Evolutionary conservation across 176 grass and related monocot species (phyloP).

Genomic region (Miscanthus lutarioriparius): DNA sequence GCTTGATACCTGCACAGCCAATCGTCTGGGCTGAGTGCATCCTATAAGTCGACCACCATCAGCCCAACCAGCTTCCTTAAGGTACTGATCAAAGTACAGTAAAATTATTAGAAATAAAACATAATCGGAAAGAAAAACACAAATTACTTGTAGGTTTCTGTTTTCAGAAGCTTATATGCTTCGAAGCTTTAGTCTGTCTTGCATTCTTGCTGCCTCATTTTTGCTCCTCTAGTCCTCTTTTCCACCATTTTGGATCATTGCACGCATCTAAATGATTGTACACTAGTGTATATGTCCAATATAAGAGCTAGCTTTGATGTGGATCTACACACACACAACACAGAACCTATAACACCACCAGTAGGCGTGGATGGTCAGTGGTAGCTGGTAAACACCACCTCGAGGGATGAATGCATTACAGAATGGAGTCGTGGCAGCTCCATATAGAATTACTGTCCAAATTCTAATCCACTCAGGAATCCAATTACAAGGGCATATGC

Average conservation of each 20-base stretch:
- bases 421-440: background rate
- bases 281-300: background rate
- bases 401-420: background rate
- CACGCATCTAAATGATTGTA: background rate
- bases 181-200: background rate
- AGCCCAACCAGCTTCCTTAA: slow-evolving; percentile 96
- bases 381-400: background rate
- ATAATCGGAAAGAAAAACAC: background rate
- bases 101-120: slow-evolving; percentile 25
- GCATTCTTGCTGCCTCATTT: background rate
- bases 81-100: slow-evolving; percentile 54
- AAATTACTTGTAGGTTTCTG: background rate
- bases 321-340: background rate
- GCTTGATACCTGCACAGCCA: slow-evolving; percentile 83
- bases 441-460: background rate
- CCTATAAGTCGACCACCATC: slow-evolving; percentile 90
- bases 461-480: background rate
- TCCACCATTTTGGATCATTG: background rate
- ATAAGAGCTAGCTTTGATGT: background rate
- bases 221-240: background rate
- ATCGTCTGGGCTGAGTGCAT: slow-evolving; percentile 93
- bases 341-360: background rate
- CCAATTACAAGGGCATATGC: background rate
- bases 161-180: background rate
- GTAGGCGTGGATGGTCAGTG: background rate